Percentiles rank a stretch among this genome's conserved stretches.
phyloP scores from a whole-genome alignment of 2,329 filamentous ascomycete species.

The Acephala macrosclerotiorum region DNA sequence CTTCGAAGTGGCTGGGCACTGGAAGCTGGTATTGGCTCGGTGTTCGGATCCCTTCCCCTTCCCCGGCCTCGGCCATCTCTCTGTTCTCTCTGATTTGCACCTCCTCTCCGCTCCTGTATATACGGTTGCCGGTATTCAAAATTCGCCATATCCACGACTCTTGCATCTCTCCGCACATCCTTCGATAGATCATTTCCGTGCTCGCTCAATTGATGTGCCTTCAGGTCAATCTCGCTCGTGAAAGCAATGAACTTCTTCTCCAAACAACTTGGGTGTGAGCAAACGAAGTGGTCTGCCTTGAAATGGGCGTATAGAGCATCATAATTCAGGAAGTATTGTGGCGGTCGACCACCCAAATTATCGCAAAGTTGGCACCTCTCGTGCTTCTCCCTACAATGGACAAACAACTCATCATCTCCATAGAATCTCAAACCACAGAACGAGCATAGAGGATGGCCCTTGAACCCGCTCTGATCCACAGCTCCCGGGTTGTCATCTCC shows the following conservation, averaged over 20 bases:
- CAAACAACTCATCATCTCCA: conserved; percentile 92
- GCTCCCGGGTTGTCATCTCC: conserved; percentile 93
- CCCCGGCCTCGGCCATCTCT: conserved; percentile 54
- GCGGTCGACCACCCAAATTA: conserved; percentile 58
- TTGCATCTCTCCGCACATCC: conserved; percentile 81
- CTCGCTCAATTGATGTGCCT: conserved; percentile 86
- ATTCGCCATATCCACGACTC: conserved; percentile 83
- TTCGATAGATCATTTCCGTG: conserved; percentile 85
- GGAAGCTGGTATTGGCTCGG: conserved; percentile 77
- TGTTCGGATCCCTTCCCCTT: conserved; percentile 85
- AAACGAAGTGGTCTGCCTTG: conserved; percentile 84
- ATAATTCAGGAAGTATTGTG: conserved; percentile 93
- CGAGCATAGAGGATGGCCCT: conserved; percentile 90
- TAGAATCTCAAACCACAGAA: conserved; percentile 96
- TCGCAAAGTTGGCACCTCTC: conserved; percentile 97
- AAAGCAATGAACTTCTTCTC: conserved; percentile 99
- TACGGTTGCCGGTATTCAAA: conserved; percentile 84
- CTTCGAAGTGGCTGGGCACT: conserved; percentile 82
- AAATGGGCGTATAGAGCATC: conserved; percentile 88
- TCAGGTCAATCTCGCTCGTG: conserved; percentile 91
- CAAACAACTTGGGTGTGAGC: conserved; percentile 83
- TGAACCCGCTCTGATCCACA: conserved; percentile 92
- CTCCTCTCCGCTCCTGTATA: conserved; percentile 58
- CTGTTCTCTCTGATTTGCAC: conserved; percentile 52
- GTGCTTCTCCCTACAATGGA: conserved; percentile 92